A percentile compares a stretch with the other conserved stretches of the same genome.
Conservation (phyloP, 1,284 basidiomycete species). For the Rhizopogon hawkerae region DNA sequence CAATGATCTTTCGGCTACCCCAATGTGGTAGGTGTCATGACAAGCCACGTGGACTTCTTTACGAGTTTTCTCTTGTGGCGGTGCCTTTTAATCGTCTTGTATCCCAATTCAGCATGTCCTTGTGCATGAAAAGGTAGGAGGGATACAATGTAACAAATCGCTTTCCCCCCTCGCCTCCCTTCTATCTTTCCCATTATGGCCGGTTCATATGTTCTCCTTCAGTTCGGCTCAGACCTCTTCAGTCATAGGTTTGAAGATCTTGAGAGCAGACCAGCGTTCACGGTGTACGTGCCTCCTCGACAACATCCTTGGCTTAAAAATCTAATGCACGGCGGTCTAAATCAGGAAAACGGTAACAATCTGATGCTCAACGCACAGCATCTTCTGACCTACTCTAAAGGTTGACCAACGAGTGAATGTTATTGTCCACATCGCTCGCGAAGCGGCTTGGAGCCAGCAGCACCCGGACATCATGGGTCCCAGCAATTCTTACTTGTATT, state of each 20-base stretch:
- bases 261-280: slow-evolving; percentile 54
- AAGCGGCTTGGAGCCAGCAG: slow-evolving; percentile 54
- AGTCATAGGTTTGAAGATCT: slow-evolving; percentile 52
- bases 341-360: slow-evolving; percentile 13
- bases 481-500: slow-evolving; percentile 59
- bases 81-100: slow-evolving; percentile 18
- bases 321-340: slow-evolving; percentile 8
- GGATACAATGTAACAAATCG: slow-evolving; percentile 8
- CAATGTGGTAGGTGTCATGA: background rate
- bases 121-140: slow-evolving; percentile 28
- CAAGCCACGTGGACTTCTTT: slow-evolving; percentile 23
- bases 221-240: slow-evolving; percentile 56
- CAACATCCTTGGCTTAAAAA: background rate
- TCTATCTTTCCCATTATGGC: slow-evolving; percentile 28
- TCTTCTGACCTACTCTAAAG: slow-evolving; percentile 23
- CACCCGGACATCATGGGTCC: slow-evolving; percentile 65
- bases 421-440: slow-evolving; percentile 54
- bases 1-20: background rate
- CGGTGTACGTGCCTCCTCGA: slow-evolving; percentile 41
- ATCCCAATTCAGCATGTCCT: slow-evolving; percentile 25
- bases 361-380: background rate
- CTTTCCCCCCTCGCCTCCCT: slow-evolving; percentile 16
- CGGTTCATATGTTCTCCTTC: slow-evolving; percentile 43
- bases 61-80: slow-evolving; percentile 18
- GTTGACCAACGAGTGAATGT: slow-evolving; percentile 48